Evolutionary conservation across 2,329 filamentous ascomycete genomes (phyloP), one percentile per base, ranked within the genome.

Genomic region (Colletotrichum coccodes): DNA sequence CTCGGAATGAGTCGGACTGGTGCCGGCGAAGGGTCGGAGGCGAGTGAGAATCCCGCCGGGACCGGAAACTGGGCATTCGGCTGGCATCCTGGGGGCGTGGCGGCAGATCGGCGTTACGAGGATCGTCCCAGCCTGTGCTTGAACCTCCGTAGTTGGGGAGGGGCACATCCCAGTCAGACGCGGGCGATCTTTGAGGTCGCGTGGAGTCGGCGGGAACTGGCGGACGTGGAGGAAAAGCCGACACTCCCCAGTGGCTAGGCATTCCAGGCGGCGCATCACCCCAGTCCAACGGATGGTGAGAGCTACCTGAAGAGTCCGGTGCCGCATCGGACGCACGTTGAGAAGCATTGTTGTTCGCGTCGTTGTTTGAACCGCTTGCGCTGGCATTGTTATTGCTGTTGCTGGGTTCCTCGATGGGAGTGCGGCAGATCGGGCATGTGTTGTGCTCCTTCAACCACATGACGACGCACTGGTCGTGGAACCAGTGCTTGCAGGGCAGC

Each of bases 401-500:
- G 74, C 72, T 66, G 56, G 74, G 69, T 73, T 78, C 80, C 72
- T 88, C 86, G 44, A 90, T 86, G 3, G 87, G 78, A 18, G 87
- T 87, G 44, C 93, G 87, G 76, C 93, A 95, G 60, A 94, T 91
- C 1, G 95, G 95, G 75, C 95, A 98, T 0, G 95, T 97, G 75
- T 98, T 94, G 79, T 98, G 95, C 79, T 97, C 93, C 74, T 88
- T 89, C 59, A 98, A 82, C 95, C 95, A 98, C 57, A 92, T 85
- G 28, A 90, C 86, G 38, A 96, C 92, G 75, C 95, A 98, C 30
- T 88, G 84, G 66, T 91, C 91, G 76, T 98, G 95, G 78, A 97
- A 98, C 94, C 94, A 97, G 76, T 99, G 96, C 68, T 90, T 92
- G 81, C 96, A 99, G 0, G 94, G 94, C 58, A 99, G 81, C 52